phyloP scores from a whole-genome alignment of 2,329 filamentous ascomycete genomes.

The Paracamarosporium sp. region DNA sequence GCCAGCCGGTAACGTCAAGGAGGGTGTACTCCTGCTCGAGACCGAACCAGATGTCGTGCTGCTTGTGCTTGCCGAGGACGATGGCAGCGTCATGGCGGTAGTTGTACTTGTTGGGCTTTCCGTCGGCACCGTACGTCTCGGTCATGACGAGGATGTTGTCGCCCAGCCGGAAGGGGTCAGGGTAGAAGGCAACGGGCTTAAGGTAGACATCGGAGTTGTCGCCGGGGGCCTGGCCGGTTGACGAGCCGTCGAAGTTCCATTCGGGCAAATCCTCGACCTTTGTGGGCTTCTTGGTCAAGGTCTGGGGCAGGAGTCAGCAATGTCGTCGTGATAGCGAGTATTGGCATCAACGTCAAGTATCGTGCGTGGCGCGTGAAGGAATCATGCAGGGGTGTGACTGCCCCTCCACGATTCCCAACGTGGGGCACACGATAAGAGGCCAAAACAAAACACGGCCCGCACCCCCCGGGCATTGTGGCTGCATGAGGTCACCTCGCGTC shows the following conservation, averaged over 20 bases:
- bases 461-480: constrained; percentile 18
- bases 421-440: constrained; percentile 39
- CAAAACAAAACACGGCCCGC: constrained; percentile 15
- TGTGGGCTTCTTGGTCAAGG: constrained; percentile 64
- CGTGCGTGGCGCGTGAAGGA: constrained; percentile 4
- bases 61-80: constrained; percentile 85
- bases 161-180: constrained; percentile 86
- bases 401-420: constrained; percentile 35
- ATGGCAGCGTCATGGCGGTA: constrained; percentile 89
- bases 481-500: constrained; percentile 14
- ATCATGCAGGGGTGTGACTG: constrained; percentile 2
- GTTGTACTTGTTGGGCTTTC: constrained; percentile 98
- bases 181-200: constrained; percentile 85
- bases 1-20: constrained; percentile 83
- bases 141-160: constrained; percentile 94
- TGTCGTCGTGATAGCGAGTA: neutral
- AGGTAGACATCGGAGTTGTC: constrained; percentile 99
- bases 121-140: constrained; percentile 94
- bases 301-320: constrained; percentile 55
- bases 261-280: constrained; percentile 72
- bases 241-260: constrained; percentile 89
- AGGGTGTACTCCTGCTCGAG: constrained; percentile 98
- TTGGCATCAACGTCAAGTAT: neutral
- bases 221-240: constrained; percentile 88
- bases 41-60: constrained; percentile 93